A percentile compares a stretch with the other conserved stretches of the same genome.
These are phyloP conservation scores for Thalia dealbata DNA, from an alignment of 176 grass and related monocot species.

Conservation along the genomic window DNA sequence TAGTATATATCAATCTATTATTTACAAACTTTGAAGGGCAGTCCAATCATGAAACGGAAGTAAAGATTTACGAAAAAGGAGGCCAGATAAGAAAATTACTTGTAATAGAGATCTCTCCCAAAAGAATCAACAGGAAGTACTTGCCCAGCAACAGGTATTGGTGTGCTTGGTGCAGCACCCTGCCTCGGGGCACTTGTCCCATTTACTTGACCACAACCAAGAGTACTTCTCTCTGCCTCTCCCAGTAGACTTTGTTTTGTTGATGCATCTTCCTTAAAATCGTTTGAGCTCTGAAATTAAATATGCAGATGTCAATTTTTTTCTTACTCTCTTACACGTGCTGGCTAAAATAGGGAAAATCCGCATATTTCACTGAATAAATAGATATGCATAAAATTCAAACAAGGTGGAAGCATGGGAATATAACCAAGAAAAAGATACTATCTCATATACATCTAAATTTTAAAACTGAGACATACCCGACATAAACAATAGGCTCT, in stretches of 20 bases:
- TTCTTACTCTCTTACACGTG: neutral
- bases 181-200: constrained; percentile 12
- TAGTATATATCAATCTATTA: neutral
- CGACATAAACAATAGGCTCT: neutral
- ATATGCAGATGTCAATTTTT: neutral
- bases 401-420: neutral
- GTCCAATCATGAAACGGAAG: constrained; percentile 12
- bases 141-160: constrained; percentile 51
- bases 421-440: neutral
- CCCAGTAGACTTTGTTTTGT: constrained; percentile 11
- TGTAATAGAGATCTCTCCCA: constrained; percentile 61
- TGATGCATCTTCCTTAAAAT: constrained; percentile 1
- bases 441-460: neutral
- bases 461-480: neutral
- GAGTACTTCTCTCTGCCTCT: constrained; percentile 26
- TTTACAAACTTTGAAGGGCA: neutral
- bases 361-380: neutral
- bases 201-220: constrained; percentile 15
- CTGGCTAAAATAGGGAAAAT: neutral
- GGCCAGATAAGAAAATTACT: constrained; percentile 40
- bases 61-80: constrained; percentile 9
- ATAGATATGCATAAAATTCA: neutral
- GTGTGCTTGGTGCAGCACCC: constrained; percentile 36
- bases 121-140: constrained; percentile 17
- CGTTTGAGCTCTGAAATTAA: constrained; percentile 1